These are phyloP conservation scores for Breynia disticha DNA, from an alignment of 441 rosid genomes.

Conservation along the genomic window DNA sequence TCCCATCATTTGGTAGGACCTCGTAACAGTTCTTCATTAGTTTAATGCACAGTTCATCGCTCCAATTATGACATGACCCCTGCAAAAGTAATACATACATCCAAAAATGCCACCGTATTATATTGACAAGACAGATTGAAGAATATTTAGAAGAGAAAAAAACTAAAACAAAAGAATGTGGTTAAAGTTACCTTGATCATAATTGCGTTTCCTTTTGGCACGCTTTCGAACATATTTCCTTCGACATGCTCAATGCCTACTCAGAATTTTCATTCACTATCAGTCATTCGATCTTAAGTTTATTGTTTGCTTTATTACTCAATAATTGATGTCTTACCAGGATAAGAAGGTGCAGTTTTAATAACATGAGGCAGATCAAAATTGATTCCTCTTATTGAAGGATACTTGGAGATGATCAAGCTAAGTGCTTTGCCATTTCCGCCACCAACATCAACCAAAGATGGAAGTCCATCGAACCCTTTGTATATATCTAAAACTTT, in stretches of 20 bases:
- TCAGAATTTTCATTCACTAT: background rate
- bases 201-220: conserved; percentile 1
- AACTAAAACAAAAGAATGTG: no score
- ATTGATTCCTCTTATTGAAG: background rate
- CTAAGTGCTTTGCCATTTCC: background rate
- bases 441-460: background rate
- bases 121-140: background rate
- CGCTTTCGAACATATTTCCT: background rate
- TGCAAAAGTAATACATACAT: background rate
- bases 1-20: background rate
- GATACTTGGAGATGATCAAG: background rate
- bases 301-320: no score
- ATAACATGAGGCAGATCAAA: background rate
- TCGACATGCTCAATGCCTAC: background rate
- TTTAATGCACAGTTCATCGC: background rate
- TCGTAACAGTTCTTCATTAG: background rate
- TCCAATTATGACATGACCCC: background rate
- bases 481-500: background rate
- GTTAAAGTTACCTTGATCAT: background rate
- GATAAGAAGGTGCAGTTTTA: background rate
- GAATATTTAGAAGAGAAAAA: background rate
- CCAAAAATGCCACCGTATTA: background rate
- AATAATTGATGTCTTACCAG: background rate
- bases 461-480: background rate
- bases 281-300: background rate